Evolutionary conservation across 345 rosid genomes (phyloP), one percentile per base, ranked within the genome.

Genomic region (Lumnitzera littorea): DNA sequence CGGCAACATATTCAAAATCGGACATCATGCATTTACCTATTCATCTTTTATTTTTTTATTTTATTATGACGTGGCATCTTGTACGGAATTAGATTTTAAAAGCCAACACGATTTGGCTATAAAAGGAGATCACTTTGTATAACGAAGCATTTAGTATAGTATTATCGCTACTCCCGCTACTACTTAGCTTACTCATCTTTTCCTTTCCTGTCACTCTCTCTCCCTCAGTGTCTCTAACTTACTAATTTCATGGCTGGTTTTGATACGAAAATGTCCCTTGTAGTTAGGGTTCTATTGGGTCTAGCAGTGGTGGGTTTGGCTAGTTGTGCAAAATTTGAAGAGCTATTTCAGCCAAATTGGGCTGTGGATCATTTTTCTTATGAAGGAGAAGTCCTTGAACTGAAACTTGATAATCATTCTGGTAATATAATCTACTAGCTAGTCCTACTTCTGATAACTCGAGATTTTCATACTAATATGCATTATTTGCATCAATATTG

Each of bases 381-480:
- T 51, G 92, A 95, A 57, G 98, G 99, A 53, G 96, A 95, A 41
- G 82, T 79, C 55, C 91, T 92, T 14, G 77, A 67, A 71, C 94
- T 95, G 73, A 95, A 82, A 65, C 99, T 95, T 58, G 99, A 95
- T 71, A 86, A 81, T 51, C 82, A 17, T 71, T 95, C 99, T 47
- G 99, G 99, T 95, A 79, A 55, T 36, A 11, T 62, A n/a, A 23
- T 24, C 6, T 4, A 24, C 2, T 14, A 43, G 27, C 14, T 41
- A 25, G 27, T 15, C 10, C 12, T 13, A 0, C 4, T 24, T 51
- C 16, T 56, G 15, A 11, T 29, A 29, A 56, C 47, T 24, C 24
- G 6, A 31, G 71, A 11, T n/a, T 15, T 16, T 53, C 43, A 36
- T 36, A 27, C 31, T 27, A 27, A 27, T 5, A 27, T 27, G 31